Base-by-base conservation (phyloP, 2,329 filamentous ascomycete genomes). In the Claviceps spartinae region DNA sequence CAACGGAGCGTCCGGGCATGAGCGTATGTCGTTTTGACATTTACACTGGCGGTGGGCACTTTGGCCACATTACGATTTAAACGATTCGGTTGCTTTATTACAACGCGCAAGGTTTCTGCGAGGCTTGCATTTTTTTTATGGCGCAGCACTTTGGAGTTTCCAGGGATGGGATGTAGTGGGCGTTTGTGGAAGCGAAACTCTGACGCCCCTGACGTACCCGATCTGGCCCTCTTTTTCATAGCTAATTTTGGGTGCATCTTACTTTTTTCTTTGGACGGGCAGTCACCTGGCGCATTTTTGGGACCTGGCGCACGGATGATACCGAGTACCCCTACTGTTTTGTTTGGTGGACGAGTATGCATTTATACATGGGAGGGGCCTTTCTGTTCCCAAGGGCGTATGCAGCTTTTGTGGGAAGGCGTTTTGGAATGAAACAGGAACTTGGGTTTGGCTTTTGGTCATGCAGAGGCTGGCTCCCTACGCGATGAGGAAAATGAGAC, bases 1-100 rank as follows among this genome's bases (percentile, higher is more conserved):
- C 65, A 70, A 53, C 65, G 67, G 59, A 73, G 70, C 60, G 62
- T 72, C 58, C 70, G 62, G 57, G 57, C 64, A 53, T 68, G 20
- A 51, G 59, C 38, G 46, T 34, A 41, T 34, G 51, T 24, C n/a
- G 11, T 9, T 34, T 34, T 34, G 30, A 34, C 30, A 34, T 11
- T 11, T 34, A 34, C 30, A 34, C 30, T 34, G 30, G 9, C 30
- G 30, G 30, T 34, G 30, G 9, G 30, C 30, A 4, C 30, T 34
- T 34, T 11, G 9, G 30, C 30, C 30, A 34, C 30, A 34, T 34
- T 11, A 34, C 30, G 30, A 34, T 34, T 34, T 34, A 41, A 14
- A 52, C 42, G 50, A 50, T 4, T 7, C 18, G 36, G 20, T 9
- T 48, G 18, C 16, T n/a, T 48, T 16, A 16, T 4, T 14, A 24